Base-by-base conservation (phyloP, 2,329 filamentous ascomycete genomes). In the Phyllosticta paracitricarpa region DNA sequence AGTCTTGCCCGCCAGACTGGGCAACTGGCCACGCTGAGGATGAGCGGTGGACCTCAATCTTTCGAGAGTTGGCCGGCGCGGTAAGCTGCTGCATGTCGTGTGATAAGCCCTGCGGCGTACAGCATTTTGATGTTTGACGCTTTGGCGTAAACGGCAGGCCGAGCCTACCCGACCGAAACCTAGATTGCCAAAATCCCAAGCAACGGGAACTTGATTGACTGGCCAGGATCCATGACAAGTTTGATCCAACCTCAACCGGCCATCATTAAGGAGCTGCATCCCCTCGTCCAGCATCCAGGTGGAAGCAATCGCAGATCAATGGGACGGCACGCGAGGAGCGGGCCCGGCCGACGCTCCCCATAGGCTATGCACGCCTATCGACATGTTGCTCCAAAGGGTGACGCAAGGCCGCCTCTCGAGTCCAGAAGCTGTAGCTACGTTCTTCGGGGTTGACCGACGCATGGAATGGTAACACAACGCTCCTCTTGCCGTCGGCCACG, bases 81-180 rank as follows among this genome's bases (percentile, higher is more conserved):
- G 19, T 22, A 22, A 22, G 19, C 1, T 22, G 19, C 19, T 22
- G 19, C 19, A 22, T 22, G 48, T 51, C 35, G 51, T 6, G 40
- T 51, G 58, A 61, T 61, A 60, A 56, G 54, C 14, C 40, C n/a
- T 48, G 40, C 56, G 17, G 55, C 17, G 51, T n/a, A 35, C 6
- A 22, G 7, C 57, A n/a, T 52, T 26, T 54, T 52, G 40, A 61
- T 48, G 54, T 51, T 48, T 48, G 35, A 28, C 53, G 33, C 51
- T 60, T 56, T 56, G 58, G 55, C 58, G 58, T 60, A n/a, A 48
- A 48, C 14, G 40, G 40, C 40, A 48, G 40, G 40, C 40, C 35
- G 33, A 52, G 28, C 40, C 40, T 48, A 48, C 40, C 40, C 40
- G 14, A 48, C 17, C 40, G 40, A 48, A 48, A 48, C 40, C 40